Evolutionary conservation across 768 basidiomycete genomes (phyloP).

Genomic region (Fomitopsis serialis): DNA sequence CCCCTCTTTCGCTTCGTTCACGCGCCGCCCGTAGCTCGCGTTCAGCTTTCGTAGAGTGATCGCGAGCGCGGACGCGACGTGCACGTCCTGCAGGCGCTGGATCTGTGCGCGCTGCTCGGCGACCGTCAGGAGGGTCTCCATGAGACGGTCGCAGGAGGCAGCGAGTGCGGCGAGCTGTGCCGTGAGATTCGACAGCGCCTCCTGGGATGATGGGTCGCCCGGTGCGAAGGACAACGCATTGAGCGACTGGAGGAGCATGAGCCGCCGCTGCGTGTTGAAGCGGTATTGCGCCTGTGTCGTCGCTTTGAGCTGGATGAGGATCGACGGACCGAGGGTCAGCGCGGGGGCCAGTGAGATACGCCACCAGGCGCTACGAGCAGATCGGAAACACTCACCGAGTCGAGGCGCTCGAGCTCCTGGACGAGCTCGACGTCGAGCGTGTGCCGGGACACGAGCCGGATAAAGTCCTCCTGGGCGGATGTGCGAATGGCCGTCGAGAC

Average conservation of each 20-base stretch:
- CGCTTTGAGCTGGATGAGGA: constrained; percentile 32
- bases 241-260: constrained; percentile 68
- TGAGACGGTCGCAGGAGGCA: constrained; percentile 50
- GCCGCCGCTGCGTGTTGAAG: constrained; percentile 59
- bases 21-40: constrained; percentile 63
- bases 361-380: background rate
- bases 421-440: constrained; percentile 56
- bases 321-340: background rate
- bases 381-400: constrained; percentile 18
- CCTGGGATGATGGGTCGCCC: constrained; percentile 30
- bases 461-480: constrained; percentile 63
- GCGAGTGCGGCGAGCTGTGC: constrained; percentile 57
- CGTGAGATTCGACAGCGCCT: constrained; percentile 38
- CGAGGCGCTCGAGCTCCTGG: constrained; percentile 53
- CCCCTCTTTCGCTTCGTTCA: constrained; percentile 46
- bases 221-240: constrained; percentile 40
- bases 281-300: constrained; percentile 61
- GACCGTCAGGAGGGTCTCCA: constrained; percentile 52
- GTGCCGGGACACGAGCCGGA: constrained; percentile 62
- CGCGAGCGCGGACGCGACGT: constrained; percentile 72
- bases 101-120: constrained; percentile 65
- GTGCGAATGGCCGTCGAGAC: constrained; percentile 68
- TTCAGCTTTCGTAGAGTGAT: constrained; percentile 80
- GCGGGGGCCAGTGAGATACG: background rate
- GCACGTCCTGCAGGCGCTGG: constrained; percentile 50